Conservation (phyloP, 2,329 filamentous ascomycete species). For the Pestalotiopsis sp. region DNA sequence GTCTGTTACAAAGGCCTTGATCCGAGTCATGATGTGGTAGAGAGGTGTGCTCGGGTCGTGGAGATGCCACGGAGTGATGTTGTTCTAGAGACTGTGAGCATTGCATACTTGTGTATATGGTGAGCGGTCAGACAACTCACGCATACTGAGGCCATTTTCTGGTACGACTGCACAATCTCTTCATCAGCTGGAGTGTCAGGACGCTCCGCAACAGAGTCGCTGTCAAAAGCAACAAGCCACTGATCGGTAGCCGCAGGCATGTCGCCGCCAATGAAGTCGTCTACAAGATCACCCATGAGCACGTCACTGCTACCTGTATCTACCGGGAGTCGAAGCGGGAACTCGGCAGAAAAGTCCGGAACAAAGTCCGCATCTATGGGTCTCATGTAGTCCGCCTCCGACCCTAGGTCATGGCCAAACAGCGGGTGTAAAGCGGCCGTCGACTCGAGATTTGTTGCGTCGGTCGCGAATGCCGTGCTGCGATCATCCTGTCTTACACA, state of each 20-base stretch:
- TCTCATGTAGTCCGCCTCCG: conserved; percentile 16
- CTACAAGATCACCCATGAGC: background rate
- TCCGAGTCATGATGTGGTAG: conserved; percentile 26
- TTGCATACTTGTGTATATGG: background rate
- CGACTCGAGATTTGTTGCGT: background rate
- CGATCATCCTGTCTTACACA: background rate
- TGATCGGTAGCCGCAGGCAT: background rate
- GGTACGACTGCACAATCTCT: conserved; percentile 16
- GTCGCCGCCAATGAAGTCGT: background rate
- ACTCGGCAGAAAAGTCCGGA: background rate
- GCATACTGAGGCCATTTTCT: conserved; percentile 25
- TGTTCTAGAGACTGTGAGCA: background rate
- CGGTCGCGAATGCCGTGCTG: no score
- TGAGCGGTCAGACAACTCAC: conserved; percentile 16
- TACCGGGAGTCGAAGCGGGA: background rate
- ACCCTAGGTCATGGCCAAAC: conserved; percentile 10
- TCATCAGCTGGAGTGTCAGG: conserved; percentile 19
- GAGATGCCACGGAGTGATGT: conserved; percentile 27
- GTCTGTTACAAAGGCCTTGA: conserved; percentile 28
- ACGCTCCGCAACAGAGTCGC: conserved; percentile 9
- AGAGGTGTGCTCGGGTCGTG: conserved; percentile 30
- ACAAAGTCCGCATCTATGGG: background rate
- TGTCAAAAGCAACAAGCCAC: background rate
- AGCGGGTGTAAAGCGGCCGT: background rate
- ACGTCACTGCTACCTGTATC: background rate